Percentiles rank a stretch among this genome's conserved stretches.
These are phyloP conservation scores for Sphenostylis stenocarpa DNA, from an alignment of 306 rosid genomes.

Conservation along the genomic window DNA sequence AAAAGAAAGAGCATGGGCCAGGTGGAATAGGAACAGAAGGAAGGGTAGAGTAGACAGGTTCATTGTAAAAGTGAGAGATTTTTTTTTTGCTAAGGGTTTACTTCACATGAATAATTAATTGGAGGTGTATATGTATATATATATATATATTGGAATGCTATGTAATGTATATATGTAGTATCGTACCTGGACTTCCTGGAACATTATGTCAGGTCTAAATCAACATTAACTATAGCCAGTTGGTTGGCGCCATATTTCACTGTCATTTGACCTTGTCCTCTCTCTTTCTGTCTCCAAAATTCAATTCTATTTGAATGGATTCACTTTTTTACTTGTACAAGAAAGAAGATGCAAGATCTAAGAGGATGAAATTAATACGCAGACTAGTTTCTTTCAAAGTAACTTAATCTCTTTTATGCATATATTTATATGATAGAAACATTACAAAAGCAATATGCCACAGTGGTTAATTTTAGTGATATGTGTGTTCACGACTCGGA, in stretches of 20 bases:
- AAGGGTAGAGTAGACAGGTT: neutral
- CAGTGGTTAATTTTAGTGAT: too few species aligned
- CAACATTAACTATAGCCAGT: neutral
- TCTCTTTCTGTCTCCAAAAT: neutral
- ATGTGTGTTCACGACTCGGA: too few species aligned
- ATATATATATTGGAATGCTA: neutral
- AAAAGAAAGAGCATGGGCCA: neutral
- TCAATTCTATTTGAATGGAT: too few species aligned
- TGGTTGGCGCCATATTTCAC: neutral
- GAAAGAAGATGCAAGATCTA: too few species aligned
- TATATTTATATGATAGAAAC: too few species aligned
- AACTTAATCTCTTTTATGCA: too few species aligned
- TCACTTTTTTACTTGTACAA: too few species aligned
- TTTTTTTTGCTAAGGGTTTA: neutral
- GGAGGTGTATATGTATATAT: neutral
- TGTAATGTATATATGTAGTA: neutral
- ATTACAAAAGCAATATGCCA: too few species aligned
- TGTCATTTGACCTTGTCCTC: neutral
- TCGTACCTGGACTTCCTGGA: neutral
- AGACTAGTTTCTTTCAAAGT: too few species aligned
- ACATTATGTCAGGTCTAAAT: neutral
- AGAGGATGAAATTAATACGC: too few species aligned
- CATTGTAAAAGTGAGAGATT: neutral
- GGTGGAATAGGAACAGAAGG: neutral
- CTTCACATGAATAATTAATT: neutral